Conservation (phyloP, 164 flowering plant genomes). For the Macadamia tetraphylla region DNA sequence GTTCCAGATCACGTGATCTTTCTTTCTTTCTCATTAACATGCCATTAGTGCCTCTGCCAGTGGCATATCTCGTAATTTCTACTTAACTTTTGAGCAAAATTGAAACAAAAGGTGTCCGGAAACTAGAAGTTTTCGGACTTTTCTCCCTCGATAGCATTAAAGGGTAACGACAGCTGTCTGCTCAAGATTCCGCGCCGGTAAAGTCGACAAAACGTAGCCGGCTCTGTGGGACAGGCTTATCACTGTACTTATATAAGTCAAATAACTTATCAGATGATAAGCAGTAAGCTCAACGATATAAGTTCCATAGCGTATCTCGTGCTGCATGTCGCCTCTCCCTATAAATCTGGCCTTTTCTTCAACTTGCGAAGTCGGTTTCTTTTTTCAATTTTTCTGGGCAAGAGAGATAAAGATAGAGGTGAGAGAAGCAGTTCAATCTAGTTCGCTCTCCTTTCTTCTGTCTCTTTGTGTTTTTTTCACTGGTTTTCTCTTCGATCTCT, state of each 20-base stretch:
- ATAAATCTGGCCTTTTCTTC: background rate
- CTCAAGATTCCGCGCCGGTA: conserved; percentile 20
- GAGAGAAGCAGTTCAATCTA: background rate
- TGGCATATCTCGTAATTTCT: background rate
- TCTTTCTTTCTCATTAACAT: background rate
- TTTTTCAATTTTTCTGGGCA: background rate
- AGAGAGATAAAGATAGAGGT: conserved; percentile 3
- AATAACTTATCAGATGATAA: background rate
- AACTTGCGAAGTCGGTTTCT: background rate
- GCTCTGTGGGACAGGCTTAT: conserved; percentile 9
- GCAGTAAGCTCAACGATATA: background rate
- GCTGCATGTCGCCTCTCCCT: conserved; percentile 4
- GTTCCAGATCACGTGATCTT: background rate
- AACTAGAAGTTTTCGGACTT: background rate
- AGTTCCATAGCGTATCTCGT: background rate
- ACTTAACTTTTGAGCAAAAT: background rate
- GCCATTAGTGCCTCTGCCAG: background rate
- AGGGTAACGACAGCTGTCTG: conserved; percentile 1
- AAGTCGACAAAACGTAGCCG: conserved; percentile 21
- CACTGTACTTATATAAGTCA: conserved; percentile 5
- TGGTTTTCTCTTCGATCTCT: background rate
- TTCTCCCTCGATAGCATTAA: background rate
- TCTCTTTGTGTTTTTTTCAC: background rate
- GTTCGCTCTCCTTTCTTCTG: conserved; percentile 2
- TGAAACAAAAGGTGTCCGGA: background rate